Base-by-base conservation (phyloP, 352 stramenopile genomes). In the Phytophthora pluvialis region DNA sequence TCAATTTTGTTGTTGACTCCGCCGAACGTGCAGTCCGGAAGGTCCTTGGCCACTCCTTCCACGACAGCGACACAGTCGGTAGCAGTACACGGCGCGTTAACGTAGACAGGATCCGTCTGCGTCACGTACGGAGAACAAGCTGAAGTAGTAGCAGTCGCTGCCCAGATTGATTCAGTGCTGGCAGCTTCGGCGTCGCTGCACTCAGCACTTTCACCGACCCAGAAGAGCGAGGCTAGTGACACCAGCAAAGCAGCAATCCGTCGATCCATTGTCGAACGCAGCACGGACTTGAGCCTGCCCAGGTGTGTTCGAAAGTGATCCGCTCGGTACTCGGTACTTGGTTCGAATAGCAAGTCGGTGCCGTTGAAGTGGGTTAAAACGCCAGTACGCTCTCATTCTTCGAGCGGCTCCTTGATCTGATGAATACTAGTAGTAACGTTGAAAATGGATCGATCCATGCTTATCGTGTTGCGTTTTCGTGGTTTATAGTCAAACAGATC, bases 1-100 rank as follows among this genome's bases (percentile, higher is more conserved):
- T 73, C 43, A 33, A 67, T 62, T 43, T 73, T 73, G 64, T 65
- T 62, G 59, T 77, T 73, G 29, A 65, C 43, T 5, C 67, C 67
- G n/a, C 42, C 60, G 42, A 62, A 65, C 5, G 50, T 67, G 60
- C 69, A 77, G 49, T 67, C 47, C 11, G 69, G 69, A 10, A 77
- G 48, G 3, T 67, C 39, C 25, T 35, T 33, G 15, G 52, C 53
- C 21, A 77, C 38, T 0, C 35, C 31, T 40, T 67, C 43, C 31
- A 71, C 45, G 5, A 73, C 45, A 7, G 36, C 6, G 10, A 77
- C 31, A 50, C 69, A 77, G 16, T 42, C 45, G 1, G 64, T 63
- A 8, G 69, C 69, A 11, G 43, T 56, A 32, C 69, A 77, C 11
- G 69, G 69, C 3, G 59, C 64, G 29, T 67, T 60, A 4, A 77